phyloP scores from a whole-genome alignment of 2,329 filamentous ascomycete genomes.

The Xylaria sp. region DNA sequence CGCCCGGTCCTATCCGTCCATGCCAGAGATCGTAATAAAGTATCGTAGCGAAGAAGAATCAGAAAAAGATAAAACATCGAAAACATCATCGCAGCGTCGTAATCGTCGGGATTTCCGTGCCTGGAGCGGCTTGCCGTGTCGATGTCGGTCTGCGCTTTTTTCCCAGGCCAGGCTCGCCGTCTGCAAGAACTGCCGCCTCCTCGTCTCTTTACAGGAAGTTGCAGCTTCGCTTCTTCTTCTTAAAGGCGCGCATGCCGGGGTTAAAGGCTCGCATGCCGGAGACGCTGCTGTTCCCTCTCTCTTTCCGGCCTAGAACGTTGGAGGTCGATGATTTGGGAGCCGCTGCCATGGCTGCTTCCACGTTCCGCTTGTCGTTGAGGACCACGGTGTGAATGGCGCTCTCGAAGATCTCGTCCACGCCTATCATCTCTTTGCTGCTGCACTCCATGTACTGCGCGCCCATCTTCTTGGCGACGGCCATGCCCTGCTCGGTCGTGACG shows the following conservation, averaged over 20 bases:
- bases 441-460: slow-evolving; percentile 96
- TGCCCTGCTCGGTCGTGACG: slow-evolving; percentile 88
- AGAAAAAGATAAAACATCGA: not conserved
- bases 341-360: slow-evolving; percentile 54
- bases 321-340: slow-evolving; percentile 40
- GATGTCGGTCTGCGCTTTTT: no score
- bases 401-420: slow-evolving; percentile 96
- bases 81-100: slow-evolving; percentile 37
- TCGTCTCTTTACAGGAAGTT: slow-evolving; percentile 66
- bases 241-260: slow-evolving; percentile 57
- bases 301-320: slow-evolving; percentile 35
- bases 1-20: slow-evolving; percentile 19
- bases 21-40: slow-evolving; percentile 26
- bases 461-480: slow-evolving; percentile 90
- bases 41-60: slow-evolving; percentile 18
- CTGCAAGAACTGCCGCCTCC: not conserved
- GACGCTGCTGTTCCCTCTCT: slow-evolving; percentile 46
- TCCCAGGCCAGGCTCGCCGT: no score
- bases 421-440: slow-evolving; percentile 95
- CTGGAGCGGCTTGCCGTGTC: no score
- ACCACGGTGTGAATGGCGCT: slow-evolving; percentile 89
- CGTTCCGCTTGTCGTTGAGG: slow-evolving; percentile 73
- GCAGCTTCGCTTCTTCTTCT: slow-evolving; percentile 86
- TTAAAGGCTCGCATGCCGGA: slow-evolving; percentile 58
- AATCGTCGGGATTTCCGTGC: slow-evolving; percentile 23